phyloP scores from a whole-genome alignment of 2,329 filamentous ascomycete genomes.

The Fusarium sacchari region DNA sequence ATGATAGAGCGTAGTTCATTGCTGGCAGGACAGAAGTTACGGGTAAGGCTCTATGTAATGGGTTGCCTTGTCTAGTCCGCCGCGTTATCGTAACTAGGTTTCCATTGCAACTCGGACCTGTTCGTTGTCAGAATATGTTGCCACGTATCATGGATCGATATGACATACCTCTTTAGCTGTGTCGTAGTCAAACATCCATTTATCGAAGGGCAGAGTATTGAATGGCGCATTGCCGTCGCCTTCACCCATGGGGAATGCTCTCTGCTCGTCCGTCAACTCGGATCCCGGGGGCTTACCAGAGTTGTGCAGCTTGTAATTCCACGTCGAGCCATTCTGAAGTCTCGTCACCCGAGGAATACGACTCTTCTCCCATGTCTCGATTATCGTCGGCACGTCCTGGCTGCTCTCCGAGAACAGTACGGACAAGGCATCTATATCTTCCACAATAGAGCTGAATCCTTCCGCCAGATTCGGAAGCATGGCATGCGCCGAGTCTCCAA shows the following conservation, averaged over 20 bases:
- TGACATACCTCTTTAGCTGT: background rate
- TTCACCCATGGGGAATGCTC: background rate
- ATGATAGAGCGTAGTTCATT: background rate
- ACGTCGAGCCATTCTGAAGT: background rate
- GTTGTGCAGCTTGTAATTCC: background rate
- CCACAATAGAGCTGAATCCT: background rate
- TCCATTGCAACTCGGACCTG: background rate
- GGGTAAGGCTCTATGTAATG: no score
- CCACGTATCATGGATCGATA: fast-evolving
- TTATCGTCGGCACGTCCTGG: fast-evolving
- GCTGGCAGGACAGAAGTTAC: fast-evolving
- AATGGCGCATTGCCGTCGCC: background rate
- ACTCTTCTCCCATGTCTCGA: background rate
- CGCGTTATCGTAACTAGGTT: background rate
- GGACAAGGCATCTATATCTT: background rate
- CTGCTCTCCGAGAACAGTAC: background rate
- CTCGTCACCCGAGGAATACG: background rate
- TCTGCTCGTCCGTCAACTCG: background rate
- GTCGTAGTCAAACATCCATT: background rate
- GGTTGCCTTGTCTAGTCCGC: fast-evolving
- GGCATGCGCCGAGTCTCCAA: background rate
- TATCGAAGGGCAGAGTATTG: background rate
- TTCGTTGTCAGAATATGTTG: background rate
- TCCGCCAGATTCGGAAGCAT: background rate
- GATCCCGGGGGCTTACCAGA: background rate